A percentile compares a stretch with the other conserved stretches of the same genome.
These are phyloP conservation scores for Aspergillus ochraceoroseus DNA, from an alignment of 2,329 filamentous ascomycete genomes.

Conservation along the genomic window DNA sequence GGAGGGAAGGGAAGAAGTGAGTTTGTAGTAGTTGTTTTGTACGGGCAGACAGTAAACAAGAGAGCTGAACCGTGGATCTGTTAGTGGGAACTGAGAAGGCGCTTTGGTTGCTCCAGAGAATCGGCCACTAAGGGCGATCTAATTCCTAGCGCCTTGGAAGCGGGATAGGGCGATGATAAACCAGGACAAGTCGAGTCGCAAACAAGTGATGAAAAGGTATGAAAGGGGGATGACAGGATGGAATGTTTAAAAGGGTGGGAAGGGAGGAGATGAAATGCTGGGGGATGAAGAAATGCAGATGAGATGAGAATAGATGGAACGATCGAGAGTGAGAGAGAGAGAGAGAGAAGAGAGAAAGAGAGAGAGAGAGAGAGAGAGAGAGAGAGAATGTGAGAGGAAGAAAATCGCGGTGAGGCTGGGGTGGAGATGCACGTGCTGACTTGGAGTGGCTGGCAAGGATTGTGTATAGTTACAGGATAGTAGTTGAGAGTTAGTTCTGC, in stretches of 20 bases:
- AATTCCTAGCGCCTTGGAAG: constrained; percentile 23
- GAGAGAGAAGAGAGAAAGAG: too few relatives aligned
- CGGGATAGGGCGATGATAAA: constrained; percentile 9
- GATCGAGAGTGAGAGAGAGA: constrained; percentile 5
- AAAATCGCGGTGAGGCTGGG: constrained; percentile 18
- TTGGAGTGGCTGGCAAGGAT: constrained; percentile 13
- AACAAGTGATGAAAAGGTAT: too few relatives aligned
- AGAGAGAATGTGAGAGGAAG: constrained; percentile 4
- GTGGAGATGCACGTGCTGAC: constrained; percentile 14
- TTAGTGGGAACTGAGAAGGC: constrained; percentile 17
- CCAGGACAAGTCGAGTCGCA: too few relatives aligned
- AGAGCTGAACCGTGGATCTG: constrained; percentile 34
- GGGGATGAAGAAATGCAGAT: constrained; percentile 4
- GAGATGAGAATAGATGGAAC: neutral
- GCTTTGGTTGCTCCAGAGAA: constrained; percentile 29
- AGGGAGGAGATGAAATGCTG: constrained; percentile 1
- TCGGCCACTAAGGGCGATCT: constrained; percentile 24
- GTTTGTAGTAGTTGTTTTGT: constrained; percentile 26
- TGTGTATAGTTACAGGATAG: too few relatives aligned
- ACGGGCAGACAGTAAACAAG: constrained; percentile 28
- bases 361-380: neutral
- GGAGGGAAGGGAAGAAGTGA: constrained; percentile 7
- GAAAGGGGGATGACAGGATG: constrained; percentile 4
- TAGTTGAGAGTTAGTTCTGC: neutral
- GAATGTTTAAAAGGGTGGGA: constrained; percentile 1